Evolutionary conservation across 805 yeast genomes (phyloP).

Genomic region (Hemisphaericaspora nanyangensis): DNA sequence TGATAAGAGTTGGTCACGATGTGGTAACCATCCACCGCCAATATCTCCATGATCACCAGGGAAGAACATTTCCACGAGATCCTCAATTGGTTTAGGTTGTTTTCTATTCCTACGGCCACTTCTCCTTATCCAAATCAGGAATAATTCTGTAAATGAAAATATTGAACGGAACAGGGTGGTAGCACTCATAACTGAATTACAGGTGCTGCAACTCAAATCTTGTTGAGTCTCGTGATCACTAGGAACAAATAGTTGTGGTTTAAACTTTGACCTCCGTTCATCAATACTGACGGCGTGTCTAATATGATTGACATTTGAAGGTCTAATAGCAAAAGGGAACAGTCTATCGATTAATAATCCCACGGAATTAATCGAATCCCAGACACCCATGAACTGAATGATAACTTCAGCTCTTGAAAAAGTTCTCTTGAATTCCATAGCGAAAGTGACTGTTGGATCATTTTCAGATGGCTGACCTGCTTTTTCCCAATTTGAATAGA

Average conservation of each 20-base stretch:
- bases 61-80: conserved; percentile 56
- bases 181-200: background rate
- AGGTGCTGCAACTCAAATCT: background rate
- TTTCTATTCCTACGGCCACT: background rate
- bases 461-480: conserved; percentile 54
- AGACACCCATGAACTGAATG: conserved; percentile 60
- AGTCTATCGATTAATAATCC: conserved; percentile 55
- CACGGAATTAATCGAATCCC: conserved; percentile 68
- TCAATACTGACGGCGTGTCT: conserved; percentile 68
- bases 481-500: conserved; percentile 57
- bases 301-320: conserved; percentile 51
- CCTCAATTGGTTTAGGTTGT: conserved; percentile 5
- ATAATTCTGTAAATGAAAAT: conserved; percentile 2
- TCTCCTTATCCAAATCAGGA: conserved; percentile 1
- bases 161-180: conserved; percentile 1
- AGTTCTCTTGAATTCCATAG: conserved; percentile 51
- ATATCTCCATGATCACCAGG: conserved; percentile 68
- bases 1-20: conserved; percentile 39
- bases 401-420: conserved; percentile 45
- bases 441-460: conserved; percentile 41
- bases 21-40: conserved; percentile 65
- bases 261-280: conserved; percentile 62
- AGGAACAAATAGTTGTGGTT: conserved; percentile 51
- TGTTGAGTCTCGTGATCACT: conserved; percentile 4
- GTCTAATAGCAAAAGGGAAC: conserved; percentile 55